A percentile compares a stretch with the other conserved stretches of the same genome.
phyloP scores from a whole-genome alignment of 257 asterid species.

The Solanum acaule region DNA sequence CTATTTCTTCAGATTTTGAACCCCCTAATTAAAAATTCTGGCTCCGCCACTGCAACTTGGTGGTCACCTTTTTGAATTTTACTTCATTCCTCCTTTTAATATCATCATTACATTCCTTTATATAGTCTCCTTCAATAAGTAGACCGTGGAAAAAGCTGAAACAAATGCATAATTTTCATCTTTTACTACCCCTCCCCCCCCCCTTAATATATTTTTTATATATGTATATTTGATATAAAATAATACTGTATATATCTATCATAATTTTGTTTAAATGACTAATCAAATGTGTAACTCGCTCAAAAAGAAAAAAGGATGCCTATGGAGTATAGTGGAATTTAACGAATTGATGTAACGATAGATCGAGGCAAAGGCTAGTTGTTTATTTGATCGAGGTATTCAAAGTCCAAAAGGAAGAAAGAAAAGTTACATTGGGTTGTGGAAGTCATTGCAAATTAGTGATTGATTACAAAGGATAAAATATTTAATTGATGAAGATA shows the following conservation, averaged over 20 bases:
- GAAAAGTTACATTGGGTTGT: neutral
- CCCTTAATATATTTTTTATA: too few relatives aligned
- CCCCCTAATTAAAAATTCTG: too few relatives aligned
- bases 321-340: neutral
- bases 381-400: neutral
- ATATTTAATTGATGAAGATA: neutral
- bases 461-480: neutral
- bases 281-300: accelerated
- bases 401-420: neutral
- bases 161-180: neutral
- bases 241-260: neutral
- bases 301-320: neutral
- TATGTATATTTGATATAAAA: neutral
- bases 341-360: neutral
- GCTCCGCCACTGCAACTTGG: too few relatives aligned
- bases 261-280: neutral
- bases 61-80: neutral
- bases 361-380: neutral
- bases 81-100: neutral
- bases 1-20: too few relatives aligned
- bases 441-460: neutral
- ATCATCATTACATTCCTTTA: neutral
- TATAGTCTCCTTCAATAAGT: neutral
- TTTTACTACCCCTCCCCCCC: neutral
- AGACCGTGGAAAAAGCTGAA: neutral